Evolutionary conservation across 2,329 filamentous ascomycete genomes (phyloP), one percentile per base, ranked within the genome.

Genomic region (Chlorencoelia australis): DNA sequence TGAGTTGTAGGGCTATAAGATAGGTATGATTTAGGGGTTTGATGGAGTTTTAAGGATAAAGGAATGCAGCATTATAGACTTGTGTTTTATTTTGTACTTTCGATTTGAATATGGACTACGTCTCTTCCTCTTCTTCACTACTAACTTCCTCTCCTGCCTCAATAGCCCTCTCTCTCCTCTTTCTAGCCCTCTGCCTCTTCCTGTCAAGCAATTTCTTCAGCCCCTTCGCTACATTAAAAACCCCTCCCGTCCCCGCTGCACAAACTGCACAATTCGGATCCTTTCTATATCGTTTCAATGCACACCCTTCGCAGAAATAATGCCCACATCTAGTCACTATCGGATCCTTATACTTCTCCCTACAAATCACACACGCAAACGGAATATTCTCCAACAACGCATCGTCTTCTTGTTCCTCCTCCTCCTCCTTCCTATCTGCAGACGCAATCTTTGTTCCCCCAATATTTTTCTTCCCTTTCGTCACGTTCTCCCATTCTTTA

Each of bases 261-360:
- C 91, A 96, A 4, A 82, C 82, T 2, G 84, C 85, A 59, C 91
- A 96, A 3, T 75, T 76, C 4, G 88, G 88, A 50, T 88, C 85
- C 55, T 85, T 91, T 44, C 82, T 71, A 57, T 95, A 96, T 46
- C 88, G 66, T 56, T 83, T 77, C 50, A 96, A 65, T 17, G 91
- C 91, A 59, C 91, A 98, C 1, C 72, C 68, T 59, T 95, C 83
- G 57, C 91, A 98, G 55, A 96, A 96, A 59, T 96, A 96, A 59
- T 98, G 91, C 0, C 86, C 83, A 49, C 91, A 98, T 47, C 86
- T 82, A 9, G 91, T 96, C 16, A 89, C 66, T 9, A 96, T 73
- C 0, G 91, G 89, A 39, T 74, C 67, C 37, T 51, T 53, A 30
- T 31, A 68, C 61, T n/a, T 64, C 33, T 56, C 48, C 42, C 41